Evolutionary conservation across 257 asterid species (phyloP).

Genomic region (Sherardia arvensis): DNA sequence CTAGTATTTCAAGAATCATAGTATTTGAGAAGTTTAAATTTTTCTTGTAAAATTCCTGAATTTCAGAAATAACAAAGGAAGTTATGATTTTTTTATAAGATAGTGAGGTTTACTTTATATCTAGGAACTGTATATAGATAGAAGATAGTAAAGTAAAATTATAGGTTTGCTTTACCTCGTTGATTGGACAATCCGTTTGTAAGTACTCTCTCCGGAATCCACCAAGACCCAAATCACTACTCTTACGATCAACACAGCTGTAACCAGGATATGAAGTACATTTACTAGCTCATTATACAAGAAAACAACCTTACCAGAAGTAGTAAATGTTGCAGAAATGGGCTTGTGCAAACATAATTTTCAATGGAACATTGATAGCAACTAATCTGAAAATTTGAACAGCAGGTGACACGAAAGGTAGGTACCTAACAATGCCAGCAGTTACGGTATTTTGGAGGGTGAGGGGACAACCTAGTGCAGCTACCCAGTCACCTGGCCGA

Average conservation of each 20-base stretch:
- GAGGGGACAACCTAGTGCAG: slow-evolving; percentile 91
- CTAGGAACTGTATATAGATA: background rate
- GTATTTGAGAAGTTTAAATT: too few relatives aligned
- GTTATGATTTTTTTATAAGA: too few relatives aligned
- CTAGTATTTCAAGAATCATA: too few relatives aligned
- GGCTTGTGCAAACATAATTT: background rate
- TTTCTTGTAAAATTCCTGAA: too few relatives aligned
- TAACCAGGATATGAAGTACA: slow-evolving; percentile 15
- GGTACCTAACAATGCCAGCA: slow-evolving; percentile 86
- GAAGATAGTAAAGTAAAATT: slow-evolving; percentile 1
- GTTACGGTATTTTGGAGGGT: slow-evolving; percentile 85
- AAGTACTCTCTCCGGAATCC: slow-evolving; percentile 78
- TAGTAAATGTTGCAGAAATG: background rate
- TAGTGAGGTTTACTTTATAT: too few relatives aligned
- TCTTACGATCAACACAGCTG: slow-evolving; percentile 88
- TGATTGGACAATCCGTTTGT: slow-evolving; percentile 91
- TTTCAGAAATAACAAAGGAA: too few relatives aligned
- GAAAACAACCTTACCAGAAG: background rate
- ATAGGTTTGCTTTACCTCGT: slow-evolving; percentile 37
- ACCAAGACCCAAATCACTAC: slow-evolving; percentile 93
- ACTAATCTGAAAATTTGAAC: background rate
- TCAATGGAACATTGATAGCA: background rate
- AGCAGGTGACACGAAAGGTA: background rate
- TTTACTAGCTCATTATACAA: background rate
- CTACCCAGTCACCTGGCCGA: slow-evolving; percentile 97